phyloP scores from a whole-genome alignment of 129 eudicot genomes.

The Glebionis coronaria region DNA sequence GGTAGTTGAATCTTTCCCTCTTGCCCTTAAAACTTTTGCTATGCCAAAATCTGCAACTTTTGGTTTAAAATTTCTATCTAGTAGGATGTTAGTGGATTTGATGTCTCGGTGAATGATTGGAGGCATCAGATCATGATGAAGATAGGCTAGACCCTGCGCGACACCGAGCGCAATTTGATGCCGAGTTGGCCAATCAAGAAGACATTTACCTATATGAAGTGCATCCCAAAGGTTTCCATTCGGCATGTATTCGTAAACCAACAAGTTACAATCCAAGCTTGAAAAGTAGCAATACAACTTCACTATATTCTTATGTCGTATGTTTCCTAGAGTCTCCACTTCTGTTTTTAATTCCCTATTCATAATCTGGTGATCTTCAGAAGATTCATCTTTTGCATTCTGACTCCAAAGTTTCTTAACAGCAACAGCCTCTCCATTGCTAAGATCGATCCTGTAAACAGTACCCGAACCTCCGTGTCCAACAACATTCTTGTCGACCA shows the following conservation, averaged over 20 bases:
- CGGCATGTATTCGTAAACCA: conserved; percentile 96
- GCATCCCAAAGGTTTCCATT: conserved; percentile 97
- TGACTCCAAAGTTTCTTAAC: conserved; percentile 91
- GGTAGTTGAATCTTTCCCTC: conserved; percentile 77
- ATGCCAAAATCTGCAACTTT: conserved; percentile 95
- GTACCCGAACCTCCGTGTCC: conserved; percentile 95
- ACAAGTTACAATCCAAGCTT: conserved; percentile 62
- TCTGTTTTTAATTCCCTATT: conserved; percentile 75
- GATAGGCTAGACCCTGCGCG: conserved; percentile 87
- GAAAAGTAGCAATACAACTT: conserved; percentile 78
- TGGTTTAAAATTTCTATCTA: conserved; percentile 65
- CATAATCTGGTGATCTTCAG: conserved; percentile 50
- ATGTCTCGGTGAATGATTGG: conserved; percentile 89
- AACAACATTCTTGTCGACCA: conserved; percentile 72
- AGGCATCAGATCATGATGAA: conserved; percentile 78
- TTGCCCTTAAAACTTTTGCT: conserved; percentile 79
- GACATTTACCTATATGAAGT: conserved; percentile 65
- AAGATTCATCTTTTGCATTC: conserved; percentile 42
- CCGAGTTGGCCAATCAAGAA: conserved; percentile 80
- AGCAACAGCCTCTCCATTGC: conserved; percentile 72
- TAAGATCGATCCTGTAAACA: conserved; percentile 71
- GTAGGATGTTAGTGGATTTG: conserved; percentile 76
- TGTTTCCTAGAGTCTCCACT: conserved; percentile 88
- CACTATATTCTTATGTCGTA: conserved; percentile 88
- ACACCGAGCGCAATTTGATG: conserved; percentile 82